A percentile compares a stretch with the other conserved stretches of the same genome.
phyloP scores from a whole-genome alignment of 169 alveolate species.

The Eimeria brunetti region DNA sequence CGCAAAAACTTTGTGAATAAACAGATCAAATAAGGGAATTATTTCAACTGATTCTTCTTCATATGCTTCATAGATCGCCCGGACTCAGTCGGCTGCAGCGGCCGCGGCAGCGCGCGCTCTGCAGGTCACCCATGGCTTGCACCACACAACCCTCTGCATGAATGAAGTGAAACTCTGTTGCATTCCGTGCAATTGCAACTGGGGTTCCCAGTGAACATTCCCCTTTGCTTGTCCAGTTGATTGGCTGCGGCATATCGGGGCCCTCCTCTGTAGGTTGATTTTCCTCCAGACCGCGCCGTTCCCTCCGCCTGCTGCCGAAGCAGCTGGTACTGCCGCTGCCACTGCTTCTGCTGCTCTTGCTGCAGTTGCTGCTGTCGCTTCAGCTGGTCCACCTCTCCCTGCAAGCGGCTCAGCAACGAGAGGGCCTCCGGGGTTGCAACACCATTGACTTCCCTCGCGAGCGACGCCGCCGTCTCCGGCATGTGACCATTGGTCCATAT shows the following conservation, averaged over 20 bases:
- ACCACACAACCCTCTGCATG: background rate
- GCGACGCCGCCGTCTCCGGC: background rate
- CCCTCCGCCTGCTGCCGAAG: background rate
- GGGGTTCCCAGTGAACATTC: background rate
- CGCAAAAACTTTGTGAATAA: background rate
- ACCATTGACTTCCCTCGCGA: background rate
- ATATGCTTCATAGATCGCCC: background rate
- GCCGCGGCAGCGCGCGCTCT: background rate
- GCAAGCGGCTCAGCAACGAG: conserved; percentile 7
- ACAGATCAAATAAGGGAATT: background rate
- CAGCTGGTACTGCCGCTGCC: conserved; percentile 20
- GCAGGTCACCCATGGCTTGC: background rate
- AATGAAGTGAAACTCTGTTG: background rate
- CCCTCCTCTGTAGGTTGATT: background rate
- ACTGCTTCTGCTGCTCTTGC: background rate
- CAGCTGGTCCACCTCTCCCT: conserved; percentile 18
- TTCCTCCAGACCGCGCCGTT: too few species aligned
- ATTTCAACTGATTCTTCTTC: background rate
- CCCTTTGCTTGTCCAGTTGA: background rate
- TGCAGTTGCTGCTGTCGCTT: background rate
- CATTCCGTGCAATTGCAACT: background rate
- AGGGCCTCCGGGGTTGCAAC: background rate
- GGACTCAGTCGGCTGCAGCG: background rate
- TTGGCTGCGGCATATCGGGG: background rate
- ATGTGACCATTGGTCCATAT: background rate